Percentiles rank a stretch among this genome's conserved stretches.
phyloP scores from a whole-genome alignment of 371 early-diverging fungal species.

The Lichtheimia hyalospora region DNA sequence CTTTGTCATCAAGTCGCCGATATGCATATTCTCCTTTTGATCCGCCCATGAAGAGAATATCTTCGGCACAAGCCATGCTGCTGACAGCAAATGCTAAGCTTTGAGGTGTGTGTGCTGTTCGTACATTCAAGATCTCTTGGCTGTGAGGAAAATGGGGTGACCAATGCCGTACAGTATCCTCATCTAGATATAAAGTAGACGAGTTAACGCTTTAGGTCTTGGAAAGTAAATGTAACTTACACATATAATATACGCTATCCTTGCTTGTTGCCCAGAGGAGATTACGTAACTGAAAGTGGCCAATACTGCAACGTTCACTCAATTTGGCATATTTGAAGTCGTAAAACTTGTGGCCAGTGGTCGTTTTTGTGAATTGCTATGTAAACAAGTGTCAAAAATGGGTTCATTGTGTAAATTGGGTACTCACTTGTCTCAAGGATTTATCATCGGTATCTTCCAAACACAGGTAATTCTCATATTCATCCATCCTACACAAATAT shows the following conservation, averaged over 20 bases:
- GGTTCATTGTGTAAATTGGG: neutral
- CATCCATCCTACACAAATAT: constrained; percentile 13
- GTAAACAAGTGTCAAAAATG: neutral
- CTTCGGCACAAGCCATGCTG: constrained; percentile 66
- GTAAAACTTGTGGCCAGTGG: constrained; percentile 31
- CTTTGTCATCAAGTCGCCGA: constrained; percentile 23
- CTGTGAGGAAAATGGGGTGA: constrained; percentile 56
- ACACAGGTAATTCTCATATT: constrained; percentile 27
- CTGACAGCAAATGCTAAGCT: constrained; percentile 49
- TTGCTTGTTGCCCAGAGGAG: constrained; percentile 72
- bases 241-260: constrained; percentile 68
- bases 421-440: neutral
- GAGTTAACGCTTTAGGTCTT: neutral
- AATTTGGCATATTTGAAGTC: constrained; percentile 41
- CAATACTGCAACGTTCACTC: constrained; percentile 34
- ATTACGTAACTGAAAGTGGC: constrained; percentile 81
- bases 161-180: constrained; percentile 63
- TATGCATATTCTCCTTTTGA: constrained; percentile 50
- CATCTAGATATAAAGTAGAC: constrained; percentile 29
- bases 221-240: constrained; percentile 29
- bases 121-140: constrained; percentile 48
- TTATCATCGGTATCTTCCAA: constrained; percentile 16
- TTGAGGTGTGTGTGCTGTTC: constrained; percentile 28
- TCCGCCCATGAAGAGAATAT: constrained; percentile 38
- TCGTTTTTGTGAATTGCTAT: constrained; percentile 11